phyloP scores from a whole-genome alignment of 2,329 filamentous ascomycete genomes.

The Ceratocystiopsis brevicomis region DNA sequence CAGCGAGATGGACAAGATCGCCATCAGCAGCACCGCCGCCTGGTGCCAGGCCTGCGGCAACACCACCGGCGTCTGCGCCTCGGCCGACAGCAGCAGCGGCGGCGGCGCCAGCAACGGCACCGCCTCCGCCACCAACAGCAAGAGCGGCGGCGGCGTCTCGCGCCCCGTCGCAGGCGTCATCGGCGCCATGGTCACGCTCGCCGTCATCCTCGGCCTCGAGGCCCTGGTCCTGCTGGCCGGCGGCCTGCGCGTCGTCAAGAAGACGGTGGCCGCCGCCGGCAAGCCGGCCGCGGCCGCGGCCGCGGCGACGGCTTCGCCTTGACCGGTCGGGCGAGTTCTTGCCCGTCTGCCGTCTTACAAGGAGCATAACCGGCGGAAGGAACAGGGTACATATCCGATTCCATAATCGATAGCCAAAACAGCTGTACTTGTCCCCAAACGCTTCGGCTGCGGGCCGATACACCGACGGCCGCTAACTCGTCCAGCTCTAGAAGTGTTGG shows the following conservation, averaged over 20 bases:
- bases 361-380: too few relatives aligned
- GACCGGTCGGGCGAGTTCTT: background rate
- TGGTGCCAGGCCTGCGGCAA: constrained; percentile 69
- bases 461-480: too few relatives aligned
- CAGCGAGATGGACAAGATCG: constrained; percentile 41
- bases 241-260: constrained; percentile 29
- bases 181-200: constrained; percentile 45
- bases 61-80: constrained; percentile 45
- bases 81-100: constrained; percentile 11
- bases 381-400: too few relatives aligned
- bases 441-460: too few relatives aligned
- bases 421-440: too few relatives aligned
- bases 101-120: constrained; percentile 3
- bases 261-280: constrained; percentile 11
- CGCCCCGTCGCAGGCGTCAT: constrained; percentile 65
- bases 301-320: constrained; percentile 1
- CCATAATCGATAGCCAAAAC: too few relatives aligned
- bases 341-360: too few relatives aligned
- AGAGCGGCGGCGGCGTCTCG: constrained; percentile 32
- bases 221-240: constrained; percentile 23
- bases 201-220: constrained; percentile 27
- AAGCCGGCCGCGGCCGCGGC: too few relatives aligned
- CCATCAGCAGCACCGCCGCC: constrained; percentile 40
- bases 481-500: too few relatives aligned
- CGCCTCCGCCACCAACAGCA: constrained; percentile 8